These are phyloP conservation scores for Suhomyces xylopsoci DNA, from an alignment of 805 yeast genomes.

Conservation along the genomic window DNA sequence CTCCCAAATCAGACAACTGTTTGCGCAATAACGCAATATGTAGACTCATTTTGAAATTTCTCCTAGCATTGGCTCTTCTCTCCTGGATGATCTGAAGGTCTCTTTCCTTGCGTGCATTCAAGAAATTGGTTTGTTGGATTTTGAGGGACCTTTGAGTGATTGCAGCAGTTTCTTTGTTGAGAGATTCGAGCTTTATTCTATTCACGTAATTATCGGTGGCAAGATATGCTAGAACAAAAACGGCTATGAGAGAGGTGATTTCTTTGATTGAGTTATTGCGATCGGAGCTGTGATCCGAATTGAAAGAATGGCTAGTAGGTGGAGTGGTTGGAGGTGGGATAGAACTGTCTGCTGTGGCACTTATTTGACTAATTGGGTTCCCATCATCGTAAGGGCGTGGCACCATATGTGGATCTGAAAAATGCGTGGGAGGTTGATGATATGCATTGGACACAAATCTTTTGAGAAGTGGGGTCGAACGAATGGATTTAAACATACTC, in stretches of 20 bases:
- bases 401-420: conserved; percentile 1
- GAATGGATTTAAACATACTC: neutral
- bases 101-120: conserved; percentile 49
- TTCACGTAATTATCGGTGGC: conserved; percentile 51
- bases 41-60: conserved; percentile 58
- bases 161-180: conserved; percentile 33
- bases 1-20: conserved; percentile 55
- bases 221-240: conserved; percentile 43
- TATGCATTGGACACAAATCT: neutral
- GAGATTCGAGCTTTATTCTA: conserved; percentile 37
- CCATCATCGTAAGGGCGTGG: neutral
- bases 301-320: neutral
- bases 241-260: conserved; percentile 39
- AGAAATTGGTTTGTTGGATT: conserved; percentile 47
- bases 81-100: conserved; percentile 53
- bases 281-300: neutral
- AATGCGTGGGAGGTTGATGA: conserved; percentile 1
- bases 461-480: neutral
- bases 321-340: neutral
- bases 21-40: conserved; percentile 65
- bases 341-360: neutral
- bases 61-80: conserved; percentile 43
- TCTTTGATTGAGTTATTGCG: conserved; percentile 28
- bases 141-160: conserved; percentile 37
- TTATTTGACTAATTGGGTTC: neutral